Evolutionary conservation across 345 rosid species (phyloP).

Genomic region (thale cress (Arabidopsis thaliana)): TAIR10.1 NC_003075.7:2454501-2455000

Average conservation of each 20-base stretch:
- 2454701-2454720: background rate
- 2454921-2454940: background rate
- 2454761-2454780: constrained; percentile 97
- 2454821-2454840: constrained; percentile 34
- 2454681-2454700: background rate
- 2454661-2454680: background rate
- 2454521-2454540: constrained; percentile 17
- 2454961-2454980: constrained; percentile 3
- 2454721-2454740: constrained; percentile 19
- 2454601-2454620: constrained; percentile 95
- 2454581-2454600: constrained; percentile 95
- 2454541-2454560: constrained; percentile 45
- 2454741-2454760: constrained; percentile 90
- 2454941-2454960: constrained; percentile 3
- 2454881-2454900: constrained; percentile 6
- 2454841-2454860: constrained; percentile 11
- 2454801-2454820: constrained; percentile 99
- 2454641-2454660: constrained; percentile 27
- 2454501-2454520: background rate
- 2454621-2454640: constrained; percentile 99
- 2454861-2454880: background rate
- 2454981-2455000: constrained; percentile 24
- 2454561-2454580: constrained; percentile 96
- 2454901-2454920: background rate
- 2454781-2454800: constrained; percentile 96